Evolutionary conservation across 2,329 filamentous ascomycete genomes (phyloP).

Genomic region (Colletotrichum viniferum): DNA sequence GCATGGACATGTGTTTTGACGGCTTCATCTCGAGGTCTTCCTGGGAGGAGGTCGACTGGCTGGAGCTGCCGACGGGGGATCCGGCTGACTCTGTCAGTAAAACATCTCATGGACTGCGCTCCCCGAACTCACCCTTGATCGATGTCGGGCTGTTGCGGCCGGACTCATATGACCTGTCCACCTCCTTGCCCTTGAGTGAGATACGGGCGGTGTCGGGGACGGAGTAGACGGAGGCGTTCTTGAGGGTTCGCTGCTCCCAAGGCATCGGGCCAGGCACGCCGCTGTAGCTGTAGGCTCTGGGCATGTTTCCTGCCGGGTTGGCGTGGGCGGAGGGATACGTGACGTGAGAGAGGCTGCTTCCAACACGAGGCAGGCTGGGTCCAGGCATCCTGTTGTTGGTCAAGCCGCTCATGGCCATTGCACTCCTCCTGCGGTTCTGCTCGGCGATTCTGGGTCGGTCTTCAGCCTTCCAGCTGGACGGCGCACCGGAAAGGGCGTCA

Average conservation of each 20-base stretch:
- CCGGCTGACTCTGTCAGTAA: not conserved
- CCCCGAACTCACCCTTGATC: constrained; percentile 35
- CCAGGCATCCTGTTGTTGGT: constrained; percentile 41
- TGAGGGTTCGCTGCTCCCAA: constrained; percentile 30
- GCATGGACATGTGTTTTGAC: constrained; percentile 21
- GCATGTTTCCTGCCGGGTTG: constrained; percentile 42
- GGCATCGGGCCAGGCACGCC: constrained; percentile 34
- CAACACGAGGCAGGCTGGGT: constrained; percentile 42
- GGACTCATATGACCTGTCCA: constrained; percentile 36
- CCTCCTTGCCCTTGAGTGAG: constrained; percentile 49
- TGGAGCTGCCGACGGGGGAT: constrained; percentile 39
- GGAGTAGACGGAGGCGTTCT: constrained; percentile 34
- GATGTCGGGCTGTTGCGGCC: constrained; percentile 39
- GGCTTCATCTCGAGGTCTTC: constrained; percentile 45
- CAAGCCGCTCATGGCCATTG: constrained; percentile 46
- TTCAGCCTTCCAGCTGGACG: constrained; percentile 52
- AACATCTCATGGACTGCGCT: not conserved
- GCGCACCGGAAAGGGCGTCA: constrained; percentile 61
- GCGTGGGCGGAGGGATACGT: constrained; percentile 49
- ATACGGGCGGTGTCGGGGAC: constrained; percentile 27
- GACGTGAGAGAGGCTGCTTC: constrained; percentile 51
- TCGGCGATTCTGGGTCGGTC: constrained; percentile 54
- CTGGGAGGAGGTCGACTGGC: constrained; percentile 41
- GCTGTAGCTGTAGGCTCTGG: constrained; percentile 48
- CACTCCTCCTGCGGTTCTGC: constrained; percentile 53